Evolutionary conservation across 2,329 filamentous ascomycete genomes (phyloP).

Genomic region (Iodosphaeria phyllophila): DNA sequence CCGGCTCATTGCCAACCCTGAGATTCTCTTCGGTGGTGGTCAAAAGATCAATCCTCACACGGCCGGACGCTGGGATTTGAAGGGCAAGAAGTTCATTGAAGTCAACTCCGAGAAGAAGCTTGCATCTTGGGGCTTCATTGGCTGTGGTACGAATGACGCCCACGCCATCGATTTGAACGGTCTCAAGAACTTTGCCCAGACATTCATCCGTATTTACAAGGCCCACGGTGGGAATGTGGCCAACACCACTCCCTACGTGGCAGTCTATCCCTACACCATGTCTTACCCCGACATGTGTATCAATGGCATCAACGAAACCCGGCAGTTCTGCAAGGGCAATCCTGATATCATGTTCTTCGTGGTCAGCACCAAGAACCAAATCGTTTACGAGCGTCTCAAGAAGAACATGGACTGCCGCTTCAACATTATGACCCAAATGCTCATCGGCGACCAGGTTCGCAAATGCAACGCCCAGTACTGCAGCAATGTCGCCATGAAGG

Average conservation of each 20-base stretch:
- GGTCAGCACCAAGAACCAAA: constrained; percentile 49
- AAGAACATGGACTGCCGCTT: constrained; percentile 73
- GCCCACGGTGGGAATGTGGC: constrained; percentile 31
- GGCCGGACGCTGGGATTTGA: constrained; percentile 71
- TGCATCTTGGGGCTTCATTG: constrained; percentile 56
- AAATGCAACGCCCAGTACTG: constrained; percentile 67
- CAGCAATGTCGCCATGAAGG: constrained; percentile 90
- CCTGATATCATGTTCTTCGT: constrained; percentile 72
- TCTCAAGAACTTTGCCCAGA: constrained; percentile 32
- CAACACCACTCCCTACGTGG: constrained; percentile 14
- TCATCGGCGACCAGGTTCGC: constrained; percentile 51
- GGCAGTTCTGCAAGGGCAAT: constrained; percentile 29
- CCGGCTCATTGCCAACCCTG: constrained; percentile 50
- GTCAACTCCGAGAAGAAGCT: constrained; percentile 45
- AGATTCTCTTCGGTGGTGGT: constrained; percentile 45
- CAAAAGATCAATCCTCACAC: constrained; percentile 40
- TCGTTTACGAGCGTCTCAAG: constrained; percentile 72
- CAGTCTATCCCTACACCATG: constrained; percentile 14
- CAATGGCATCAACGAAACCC: constrained; percentile 33
- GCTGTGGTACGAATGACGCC: constrained; percentile 24
- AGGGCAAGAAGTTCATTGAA: constrained; percentile 57
- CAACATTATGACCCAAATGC: constrained; percentile 66
- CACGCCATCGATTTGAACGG: constrained; percentile 34
- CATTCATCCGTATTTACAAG: constrained; percentile 25
- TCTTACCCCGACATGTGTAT: constrained; percentile 33